These are phyloP conservation scores for Pseudogymnoascus sp. DNA, from an alignment of 2,329 filamentous ascomycete genomes.

Conservation along the genomic window DNA sequence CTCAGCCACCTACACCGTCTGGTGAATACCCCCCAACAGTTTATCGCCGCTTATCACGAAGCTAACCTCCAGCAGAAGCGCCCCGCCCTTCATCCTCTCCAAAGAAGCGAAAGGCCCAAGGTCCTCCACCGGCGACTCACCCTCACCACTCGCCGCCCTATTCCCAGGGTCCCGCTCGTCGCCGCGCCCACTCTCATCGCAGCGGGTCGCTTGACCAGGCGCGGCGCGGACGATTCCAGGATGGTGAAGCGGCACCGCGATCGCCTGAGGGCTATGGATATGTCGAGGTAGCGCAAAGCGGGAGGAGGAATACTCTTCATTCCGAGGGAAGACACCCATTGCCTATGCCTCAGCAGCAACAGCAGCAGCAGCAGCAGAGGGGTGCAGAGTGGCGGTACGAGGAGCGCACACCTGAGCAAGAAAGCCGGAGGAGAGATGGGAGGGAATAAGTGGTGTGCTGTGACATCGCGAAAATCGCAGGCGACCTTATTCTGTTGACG, in stretches of 20 bases:
- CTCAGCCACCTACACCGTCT: constrained; percentile 66
- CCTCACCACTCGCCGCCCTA: constrained; percentile 49
- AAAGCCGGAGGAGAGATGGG: background rate
- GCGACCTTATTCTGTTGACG: background rate
- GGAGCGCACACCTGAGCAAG: constrained; percentile 2
- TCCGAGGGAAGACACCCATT: background rate
- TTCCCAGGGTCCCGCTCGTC: constrained; percentile 31
- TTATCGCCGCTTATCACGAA: constrained; percentile 34
- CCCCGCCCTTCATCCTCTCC: constrained; percentile 64
- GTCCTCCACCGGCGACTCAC: constrained; percentile 42
- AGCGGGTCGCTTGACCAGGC: background rate
- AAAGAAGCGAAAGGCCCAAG: constrained; percentile 74
- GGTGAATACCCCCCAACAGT: constrained; percentile 47
- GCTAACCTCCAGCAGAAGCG: constrained; percentile 29
- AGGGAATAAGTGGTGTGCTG: background rate
- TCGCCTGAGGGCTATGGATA: constrained; percentile 2
- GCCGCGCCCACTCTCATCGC: background rate
- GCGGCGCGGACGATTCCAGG: background rate
- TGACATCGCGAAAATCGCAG: background rate
- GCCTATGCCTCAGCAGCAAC: background rate
- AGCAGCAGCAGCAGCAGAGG: background rate
- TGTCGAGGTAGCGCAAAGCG: background rate
- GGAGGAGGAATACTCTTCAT: constrained; percentile 2
- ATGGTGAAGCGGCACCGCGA: background rate
- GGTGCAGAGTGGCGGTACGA: constrained; percentile 1